Evolutionary conservation across 129 eudicot genomes (phyloP), one percentile per base, ranked within the genome.

Genomic region (Sambucus nigra): DNA sequence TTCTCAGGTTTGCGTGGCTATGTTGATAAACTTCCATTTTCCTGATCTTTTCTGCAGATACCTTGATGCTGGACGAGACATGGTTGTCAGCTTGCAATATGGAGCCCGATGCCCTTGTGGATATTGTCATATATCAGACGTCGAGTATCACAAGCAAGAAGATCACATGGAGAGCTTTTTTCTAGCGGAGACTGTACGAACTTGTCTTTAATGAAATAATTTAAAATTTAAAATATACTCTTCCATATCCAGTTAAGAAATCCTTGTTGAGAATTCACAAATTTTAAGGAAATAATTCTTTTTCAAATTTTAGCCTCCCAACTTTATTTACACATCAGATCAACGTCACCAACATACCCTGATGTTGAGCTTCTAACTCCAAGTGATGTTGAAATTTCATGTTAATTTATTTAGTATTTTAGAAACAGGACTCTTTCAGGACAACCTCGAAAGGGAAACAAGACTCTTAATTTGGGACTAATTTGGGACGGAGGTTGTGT

Each of bases 131-230:
- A 91, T 91, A 49, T 65, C 86, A 53, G 98, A 91, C 67, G 98
- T 91, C 0, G 98, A 91, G 76, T 67, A 61, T 70, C 98, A 91
- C 71, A 76, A 65, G 64, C 95, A 82, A 70, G 98, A 91, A 76
- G 98, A 91, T 72, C 86, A 91, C 73, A 91, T 85, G 98, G 98
- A 91, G 68, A 91, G 98, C 80, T 91, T 91, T 80, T 91, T 91
- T 68, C 76, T 85, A 57, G 94, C 98, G 4, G 98, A 91, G 73
- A 91, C 98, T 22, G 98, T 91, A 79, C 64, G 73, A 11, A 55
- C 38, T 19, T 31, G 9, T 28, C 49, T 27, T 32, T 7, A 5
- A 27, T 10, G 18, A 38, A 40, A 38, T 56, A 9, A 59, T 15
- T 32, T 1, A 24, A 55, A 32, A 55, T 24, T 20, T 24, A 0